Conservation (phyloP, 129 eudicot genomes). For the Flaveria sonorensis region DNA sequence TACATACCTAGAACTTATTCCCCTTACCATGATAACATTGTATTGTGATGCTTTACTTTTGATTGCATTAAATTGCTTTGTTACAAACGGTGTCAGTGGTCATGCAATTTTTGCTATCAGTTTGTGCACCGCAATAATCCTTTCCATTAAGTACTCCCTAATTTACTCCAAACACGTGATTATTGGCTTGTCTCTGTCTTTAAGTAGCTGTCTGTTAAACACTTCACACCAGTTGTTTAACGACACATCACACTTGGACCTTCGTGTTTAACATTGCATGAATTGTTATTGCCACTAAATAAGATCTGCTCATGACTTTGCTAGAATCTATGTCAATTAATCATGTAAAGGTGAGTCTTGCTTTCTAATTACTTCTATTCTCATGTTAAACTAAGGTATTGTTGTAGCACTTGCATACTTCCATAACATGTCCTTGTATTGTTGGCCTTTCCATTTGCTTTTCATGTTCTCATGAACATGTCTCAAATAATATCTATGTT, state of each 20-base stretch:
- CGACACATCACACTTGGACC: not conserved
- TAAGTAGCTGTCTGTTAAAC: not conserved
- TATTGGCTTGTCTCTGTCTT: not conserved
- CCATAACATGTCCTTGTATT: not conserved
- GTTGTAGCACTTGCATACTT: not conserved
- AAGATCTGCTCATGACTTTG: not conserved
- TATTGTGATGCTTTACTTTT: not conserved
- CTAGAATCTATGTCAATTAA: not conserved
- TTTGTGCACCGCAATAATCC: not conserved
- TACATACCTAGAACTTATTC: not conserved
- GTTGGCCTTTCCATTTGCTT: not conserved
- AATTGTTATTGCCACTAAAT: not conserved
- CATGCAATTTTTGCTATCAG: not conserved
- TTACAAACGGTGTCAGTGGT: not conserved
- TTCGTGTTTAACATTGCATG: not conserved
- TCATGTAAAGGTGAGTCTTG: not conserved
- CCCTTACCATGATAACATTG: not conserved
- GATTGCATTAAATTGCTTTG: not conserved
- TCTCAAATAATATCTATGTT: not conserved
- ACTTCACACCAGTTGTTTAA: not conserved
- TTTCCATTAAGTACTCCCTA: too few relatives aligned
- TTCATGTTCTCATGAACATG: not conserved
- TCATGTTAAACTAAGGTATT: not conserved
- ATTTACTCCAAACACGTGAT: not conserved
- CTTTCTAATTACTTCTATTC: too few relatives aligned